A percentile compares a stretch with the other conserved stretches of the same genome.
These are phyloP conservation scores for Backusella tarrabulga DNA, from an alignment of 192 early-diverging fungal species.

Conservation along the genomic window DNA sequence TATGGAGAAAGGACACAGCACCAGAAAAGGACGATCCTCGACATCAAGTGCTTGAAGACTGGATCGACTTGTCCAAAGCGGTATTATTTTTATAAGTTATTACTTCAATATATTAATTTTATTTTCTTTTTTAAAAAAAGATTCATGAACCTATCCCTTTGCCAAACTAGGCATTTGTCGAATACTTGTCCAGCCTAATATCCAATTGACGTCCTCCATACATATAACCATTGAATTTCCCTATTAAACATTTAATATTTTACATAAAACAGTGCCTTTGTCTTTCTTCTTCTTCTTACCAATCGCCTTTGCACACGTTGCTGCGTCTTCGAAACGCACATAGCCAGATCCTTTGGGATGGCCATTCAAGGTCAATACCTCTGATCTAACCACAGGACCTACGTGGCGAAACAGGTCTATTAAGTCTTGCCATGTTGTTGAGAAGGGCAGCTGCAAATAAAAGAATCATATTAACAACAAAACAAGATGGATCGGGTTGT, in stretches of 20 bases:
- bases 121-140: neutral
- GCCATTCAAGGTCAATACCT: conserved; percentile 44
- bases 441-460: conserved; percentile 46
- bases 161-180: neutral
- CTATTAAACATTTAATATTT: conserved; percentile 16
- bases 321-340: conserved; percentile 50
- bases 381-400: conserved; percentile 47
- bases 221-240: conserved; percentile 51
- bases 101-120: neutral
- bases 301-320: conserved; percentile 51
- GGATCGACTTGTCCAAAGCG: conserved; percentile 4
- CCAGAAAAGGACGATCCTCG: neutral
- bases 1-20: conserved; percentile 13
- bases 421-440: conserved; percentile 57
- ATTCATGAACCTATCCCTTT: conserved; percentile 8
- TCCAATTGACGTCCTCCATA: conserved; percentile 50
- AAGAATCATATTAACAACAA: neutral
- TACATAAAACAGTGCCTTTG: neutral
- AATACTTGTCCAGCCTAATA: conserved; percentile 37
- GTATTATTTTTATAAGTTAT: neutral
- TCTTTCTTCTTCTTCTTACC: conserved; percentile 21
- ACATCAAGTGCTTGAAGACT: neutral
- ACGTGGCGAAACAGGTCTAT: conserved; percentile 54
- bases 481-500: no score
- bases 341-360: conserved; percentile 55